These are phyloP conservation scores for Candida patagonica DNA, from an alignment of 805 yeast genomes.

Conservation along the genomic window DNA sequence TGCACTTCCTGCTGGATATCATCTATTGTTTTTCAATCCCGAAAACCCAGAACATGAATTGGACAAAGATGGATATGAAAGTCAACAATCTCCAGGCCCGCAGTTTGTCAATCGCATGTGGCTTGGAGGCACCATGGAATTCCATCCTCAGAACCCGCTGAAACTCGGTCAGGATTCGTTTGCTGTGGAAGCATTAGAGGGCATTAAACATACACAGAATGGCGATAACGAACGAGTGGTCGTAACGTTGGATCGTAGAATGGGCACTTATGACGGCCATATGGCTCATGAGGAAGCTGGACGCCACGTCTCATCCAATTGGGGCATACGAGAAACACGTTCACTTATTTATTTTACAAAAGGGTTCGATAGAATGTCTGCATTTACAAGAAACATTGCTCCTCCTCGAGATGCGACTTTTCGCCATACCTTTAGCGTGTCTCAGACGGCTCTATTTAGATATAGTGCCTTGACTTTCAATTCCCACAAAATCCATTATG, in stretches of 20 bases:
- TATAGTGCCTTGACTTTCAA: conserved; percentile 74
- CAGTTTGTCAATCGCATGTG: conserved; percentile 56
- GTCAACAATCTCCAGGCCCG: conserved; percentile 56
- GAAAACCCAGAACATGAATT: conserved; percentile 37
- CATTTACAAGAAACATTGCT: conserved; percentile 15
- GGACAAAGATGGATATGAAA: conserved; percentile 72
- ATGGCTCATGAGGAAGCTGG: conserved; percentile 6
- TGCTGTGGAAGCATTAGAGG: conserved; percentile 46
- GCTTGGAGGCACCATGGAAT: conserved; percentile 59
- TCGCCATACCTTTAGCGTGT: conserved; percentile 29
- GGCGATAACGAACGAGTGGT: conserved; percentile 27
- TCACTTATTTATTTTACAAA: conserved; percentile 50
- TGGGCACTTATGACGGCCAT: conserved; percentile 23
- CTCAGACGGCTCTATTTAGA: conserved; percentile 41
- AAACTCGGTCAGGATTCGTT: conserved; percentile 30
- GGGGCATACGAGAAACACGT: conserved; percentile 43
- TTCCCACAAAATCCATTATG: conserved; percentile 77
- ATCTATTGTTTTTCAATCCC: conserved; percentile 61
- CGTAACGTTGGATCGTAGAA: conserved; percentile 47
- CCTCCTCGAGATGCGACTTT: conserved; percentile 10
- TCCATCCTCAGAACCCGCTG: conserved; percentile 26
- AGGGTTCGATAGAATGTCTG: conserved; percentile 12
- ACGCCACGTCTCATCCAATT: conserved; percentile 5
- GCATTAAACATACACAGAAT: conserved; percentile 9
- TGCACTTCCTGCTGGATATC: conserved; percentile 42